Conservation (phyloP, 768 basidiomycete species). For the Boletus eberwhitei region DNA sequence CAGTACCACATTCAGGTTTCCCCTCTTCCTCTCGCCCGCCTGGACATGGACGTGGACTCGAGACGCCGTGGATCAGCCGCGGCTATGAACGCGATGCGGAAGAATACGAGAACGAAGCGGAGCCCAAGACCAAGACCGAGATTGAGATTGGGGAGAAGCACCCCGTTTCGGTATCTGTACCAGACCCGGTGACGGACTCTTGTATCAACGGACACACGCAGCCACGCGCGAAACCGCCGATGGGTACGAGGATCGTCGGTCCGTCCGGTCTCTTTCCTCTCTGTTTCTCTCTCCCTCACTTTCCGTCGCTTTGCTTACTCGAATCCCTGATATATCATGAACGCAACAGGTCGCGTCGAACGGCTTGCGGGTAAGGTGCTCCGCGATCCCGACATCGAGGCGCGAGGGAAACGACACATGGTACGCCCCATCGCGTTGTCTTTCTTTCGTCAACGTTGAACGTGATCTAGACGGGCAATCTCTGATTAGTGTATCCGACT, state of each 20-base stretch:
- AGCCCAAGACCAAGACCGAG: neutral
- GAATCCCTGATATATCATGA: too few species aligned
- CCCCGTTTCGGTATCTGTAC: neutral
- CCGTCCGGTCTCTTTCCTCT: neutral
- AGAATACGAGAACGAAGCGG: constrained; percentile 1
- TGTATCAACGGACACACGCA: neutral
- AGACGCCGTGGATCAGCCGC: neutral
- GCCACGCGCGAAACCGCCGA: neutral
- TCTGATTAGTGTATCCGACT: neutral
- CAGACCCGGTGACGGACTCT: neutral
- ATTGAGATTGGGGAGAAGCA: neutral
- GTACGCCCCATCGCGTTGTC: neutral
- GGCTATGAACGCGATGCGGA: constrained; percentile 24
- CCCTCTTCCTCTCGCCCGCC: too few species aligned
- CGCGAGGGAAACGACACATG: constrained; percentile 17
- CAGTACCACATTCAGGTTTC: too few species aligned
- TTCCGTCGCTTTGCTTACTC: too few species aligned
- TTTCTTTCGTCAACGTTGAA: neutral
- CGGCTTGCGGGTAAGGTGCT: constrained; percentile 18
- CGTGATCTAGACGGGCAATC: neutral
- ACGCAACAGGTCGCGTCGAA: constrained; percentile 11
- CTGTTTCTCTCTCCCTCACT: too few species aligned
- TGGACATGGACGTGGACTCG: neutral
- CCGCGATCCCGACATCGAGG: constrained; percentile 17
- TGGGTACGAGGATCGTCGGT: constrained; percentile 9